These are phyloP conservation scores for Neurospora sp. DNA, from an alignment of 495 filamentous ascomycete genomes.

Conservation along the genomic window DNA sequence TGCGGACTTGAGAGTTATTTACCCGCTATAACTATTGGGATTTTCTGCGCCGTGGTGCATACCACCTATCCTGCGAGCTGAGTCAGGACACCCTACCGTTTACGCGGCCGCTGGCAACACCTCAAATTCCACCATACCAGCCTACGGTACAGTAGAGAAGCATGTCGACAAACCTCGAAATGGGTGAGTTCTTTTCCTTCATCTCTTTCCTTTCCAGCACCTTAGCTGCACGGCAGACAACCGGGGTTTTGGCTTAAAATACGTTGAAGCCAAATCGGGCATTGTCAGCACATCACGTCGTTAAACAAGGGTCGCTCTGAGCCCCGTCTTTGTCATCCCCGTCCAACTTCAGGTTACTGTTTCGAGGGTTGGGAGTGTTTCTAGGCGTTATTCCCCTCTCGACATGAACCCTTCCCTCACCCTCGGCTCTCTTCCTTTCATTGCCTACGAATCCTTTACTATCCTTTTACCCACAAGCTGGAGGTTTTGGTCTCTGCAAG, in stretches of 20 bases:
- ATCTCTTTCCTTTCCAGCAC: not conserved
- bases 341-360: not conserved
- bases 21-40: not conserved
- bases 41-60: not conserved
- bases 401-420: not conserved
- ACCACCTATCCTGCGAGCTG: not conserved
- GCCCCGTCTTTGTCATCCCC: not conserved
- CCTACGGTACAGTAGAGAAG: not conserved
- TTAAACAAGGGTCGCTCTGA: not conserved
- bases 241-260: not conserved
- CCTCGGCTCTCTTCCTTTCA: not conserved
- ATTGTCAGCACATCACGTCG: not conserved
- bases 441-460: not conserved
- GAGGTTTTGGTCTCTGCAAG: not conserved
- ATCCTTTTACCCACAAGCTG: not conserved
- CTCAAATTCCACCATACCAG: not conserved
- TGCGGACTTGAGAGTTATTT: not conserved
- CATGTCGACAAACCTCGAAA: not conserved
- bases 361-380: not conserved
- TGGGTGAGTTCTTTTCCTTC: not conserved
- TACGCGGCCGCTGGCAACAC: not conserved
- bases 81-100: not conserved
- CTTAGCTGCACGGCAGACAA: not conserved
- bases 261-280: not conserved
- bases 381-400: not conserved